phyloP scores from a whole-genome alignment of 2,329 filamentous ascomycete species.

The Pyrenochaeta sp. region DNA sequence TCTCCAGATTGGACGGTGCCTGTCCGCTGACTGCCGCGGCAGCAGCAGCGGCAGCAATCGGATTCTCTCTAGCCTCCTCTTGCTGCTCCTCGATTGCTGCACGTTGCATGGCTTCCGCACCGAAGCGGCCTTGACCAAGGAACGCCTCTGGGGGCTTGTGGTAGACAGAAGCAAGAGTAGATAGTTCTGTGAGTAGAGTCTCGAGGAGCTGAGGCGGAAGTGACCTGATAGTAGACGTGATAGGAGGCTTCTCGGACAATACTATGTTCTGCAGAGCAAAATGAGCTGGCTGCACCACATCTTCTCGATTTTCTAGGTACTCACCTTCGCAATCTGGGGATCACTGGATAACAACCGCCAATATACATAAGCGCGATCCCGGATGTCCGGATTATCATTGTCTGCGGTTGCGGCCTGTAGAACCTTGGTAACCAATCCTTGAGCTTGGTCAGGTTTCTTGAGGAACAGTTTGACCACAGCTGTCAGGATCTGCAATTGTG shows the following conservation, averaged over 20 bases:
- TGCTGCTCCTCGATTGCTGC: slow-evolving; percentile 96
- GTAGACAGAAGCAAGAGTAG: slow-evolving; percentile 94
- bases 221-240: slow-evolving; percentile 91
- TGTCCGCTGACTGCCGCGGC: slow-evolving; percentile 66
- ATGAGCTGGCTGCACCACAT: no score
- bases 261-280: slow-evolving; percentile 92
- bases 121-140: slow-evolving; percentile 91
- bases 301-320: slow-evolving; percentile 9
- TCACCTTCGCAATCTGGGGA: slow-evolving; percentile 84
- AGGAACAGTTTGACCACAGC: slow-evolving; percentile 97
- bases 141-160: slow-evolving; percentile 99
- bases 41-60: slow-evolving; percentile 84
- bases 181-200: slow-evolving; percentile 88
- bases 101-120: slow-evolving; percentile 91
- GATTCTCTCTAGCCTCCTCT: slow-evolving; percentile 91
- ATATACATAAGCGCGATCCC: slow-evolving; percentile 96
- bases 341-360: slow-evolving; percentile 96
- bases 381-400: slow-evolving; percentile 96
- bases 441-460: slow-evolving; percentile 92
- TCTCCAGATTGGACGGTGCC: slow-evolving; percentile 82
- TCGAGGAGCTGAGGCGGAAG: slow-evolving; percentile 85
- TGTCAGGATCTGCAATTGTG: slow-evolving; percentile 96
- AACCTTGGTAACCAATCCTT: slow-evolving; percentile 91
- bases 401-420: slow-evolving; percentile 91
- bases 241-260: slow-evolving; percentile 91